Percentiles rank a stretch among this genome's conserved stretches.
These are phyloP conservation scores for Penicillium cosmopolitanum DNA, from an alignment of 495 filamentous ascomycete species.

Conservation along the genomic window DNA sequence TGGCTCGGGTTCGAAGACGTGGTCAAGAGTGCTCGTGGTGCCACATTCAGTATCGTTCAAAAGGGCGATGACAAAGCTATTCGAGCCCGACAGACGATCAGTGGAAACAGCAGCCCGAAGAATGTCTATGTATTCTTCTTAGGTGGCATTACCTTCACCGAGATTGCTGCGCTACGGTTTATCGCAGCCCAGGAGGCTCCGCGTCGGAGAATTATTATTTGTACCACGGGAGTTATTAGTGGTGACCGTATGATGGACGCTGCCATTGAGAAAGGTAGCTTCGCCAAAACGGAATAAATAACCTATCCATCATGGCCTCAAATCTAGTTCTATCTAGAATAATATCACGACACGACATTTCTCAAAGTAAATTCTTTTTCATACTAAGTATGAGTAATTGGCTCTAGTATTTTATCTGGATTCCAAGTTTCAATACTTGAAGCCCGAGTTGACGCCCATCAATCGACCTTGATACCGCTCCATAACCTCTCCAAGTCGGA, in stretches of 20 bases:
- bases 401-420: too few relatives aligned
- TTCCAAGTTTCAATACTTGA: slow-evolving; percentile 39
- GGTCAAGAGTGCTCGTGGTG: slow-evolving; percentile 79
- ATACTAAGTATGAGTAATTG: too few relatives aligned
- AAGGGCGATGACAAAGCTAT: slow-evolving; percentile 93
- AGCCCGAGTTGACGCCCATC: slow-evolving; percentile 56
- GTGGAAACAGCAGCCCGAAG: slow-evolving; percentile 68
- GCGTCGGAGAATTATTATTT: slow-evolving; percentile 83
- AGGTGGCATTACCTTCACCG: slow-evolving; percentile 91
- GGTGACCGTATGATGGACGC: slow-evolving; percentile 88
- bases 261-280: slow-evolving; percentile 74
- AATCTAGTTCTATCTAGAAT: slow-evolving; percentile 9
- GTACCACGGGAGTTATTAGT: slow-evolving; percentile 87
- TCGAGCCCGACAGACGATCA: slow-evolving; percentile 80
- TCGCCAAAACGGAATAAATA: slow-evolving; percentile 47
- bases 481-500: slow-evolving; percentile 75
- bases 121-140: slow-evolving; percentile 93
- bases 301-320: background rate
- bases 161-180: slow-evolving; percentile 93
- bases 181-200: slow-evolving; percentile 85
- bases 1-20: slow-evolving; percentile 92
- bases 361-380: too few relatives aligned
- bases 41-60: slow-evolving; percentile 89
- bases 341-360: slow-evolving; percentile 23
- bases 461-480: slow-evolving; percentile 73